These are phyloP conservation scores for Phytopythium montanum DNA, from an alignment of 352 stramenopile species.

Conservation along the genomic window DNA sequence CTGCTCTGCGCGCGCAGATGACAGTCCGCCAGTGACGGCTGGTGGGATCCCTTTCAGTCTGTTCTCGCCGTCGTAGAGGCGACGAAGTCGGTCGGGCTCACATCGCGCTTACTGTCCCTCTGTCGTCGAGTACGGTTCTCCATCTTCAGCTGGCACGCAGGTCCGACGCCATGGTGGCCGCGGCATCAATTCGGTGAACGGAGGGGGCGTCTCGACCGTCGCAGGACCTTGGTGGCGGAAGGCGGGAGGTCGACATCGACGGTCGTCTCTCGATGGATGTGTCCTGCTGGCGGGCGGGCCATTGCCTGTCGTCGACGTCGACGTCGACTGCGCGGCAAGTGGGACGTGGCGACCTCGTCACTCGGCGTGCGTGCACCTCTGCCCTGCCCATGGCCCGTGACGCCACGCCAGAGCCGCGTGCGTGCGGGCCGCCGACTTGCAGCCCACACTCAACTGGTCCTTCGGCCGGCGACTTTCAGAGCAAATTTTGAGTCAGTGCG, in stretches of 20 bases:
- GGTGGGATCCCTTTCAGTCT: background rate
- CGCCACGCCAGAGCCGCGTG: too few relatives aligned
- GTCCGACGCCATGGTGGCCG: background rate
- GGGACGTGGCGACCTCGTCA: background rate
- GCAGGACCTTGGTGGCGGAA: too few relatives aligned
- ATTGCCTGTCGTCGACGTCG: background rate
- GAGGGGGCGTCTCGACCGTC: background rate
- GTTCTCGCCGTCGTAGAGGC: background rate
- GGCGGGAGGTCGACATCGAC: too few relatives aligned
- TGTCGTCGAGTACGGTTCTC: background rate
- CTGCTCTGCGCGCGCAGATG: background rate
- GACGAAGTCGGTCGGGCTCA: background rate
- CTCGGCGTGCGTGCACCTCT: background rate
- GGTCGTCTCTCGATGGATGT: too few relatives aligned
- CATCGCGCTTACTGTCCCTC: background rate
- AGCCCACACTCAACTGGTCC: background rate
- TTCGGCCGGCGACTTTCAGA: background rate
- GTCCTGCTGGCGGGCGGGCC: background rate
- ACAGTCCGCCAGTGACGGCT: background rate
- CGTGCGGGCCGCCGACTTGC: background rate
- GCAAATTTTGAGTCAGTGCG: background rate
- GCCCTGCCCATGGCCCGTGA: background rate
- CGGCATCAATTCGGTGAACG: background rate
- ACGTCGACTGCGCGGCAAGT: background rate
- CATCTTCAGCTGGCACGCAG: background rate